Evolutionary conservation across 495 filamentous ascomycete species (phyloP).

Genomic region (Penicillium herquei): DNA sequence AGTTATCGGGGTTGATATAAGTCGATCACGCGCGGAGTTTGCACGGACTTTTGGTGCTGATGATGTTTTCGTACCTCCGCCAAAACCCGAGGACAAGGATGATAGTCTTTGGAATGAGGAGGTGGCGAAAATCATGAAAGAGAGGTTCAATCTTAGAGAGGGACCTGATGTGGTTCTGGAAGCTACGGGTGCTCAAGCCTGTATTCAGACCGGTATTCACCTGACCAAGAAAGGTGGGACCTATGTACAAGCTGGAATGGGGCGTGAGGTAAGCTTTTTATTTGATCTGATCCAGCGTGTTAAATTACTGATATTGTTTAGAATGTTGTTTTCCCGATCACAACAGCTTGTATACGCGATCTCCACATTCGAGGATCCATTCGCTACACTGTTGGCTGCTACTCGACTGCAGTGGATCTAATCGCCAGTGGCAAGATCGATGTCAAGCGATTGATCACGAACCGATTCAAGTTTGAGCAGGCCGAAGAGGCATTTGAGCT

Average conservation of each 20-base stretch:
- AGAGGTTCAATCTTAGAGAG: constrained; percentile 37
- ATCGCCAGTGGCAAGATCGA: constrained; percentile 63
- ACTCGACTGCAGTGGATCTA: constrained; percentile 70
- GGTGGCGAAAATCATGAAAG: constrained; percentile 56
- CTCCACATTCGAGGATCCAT: constrained; percentile 78
- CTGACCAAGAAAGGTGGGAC: constrained; percentile 68
- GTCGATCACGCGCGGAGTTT: constrained; percentile 65
- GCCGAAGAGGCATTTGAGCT: constrained; percentile 79
- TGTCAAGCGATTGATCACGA: constrained; percentile 70
- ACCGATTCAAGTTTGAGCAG: constrained; percentile 66
- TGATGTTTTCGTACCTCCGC: constrained; percentile 58
- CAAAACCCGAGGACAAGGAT: constrained; percentile 10
- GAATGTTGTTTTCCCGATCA: constrained; percentile 80
- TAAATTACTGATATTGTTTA: constrained; percentile 1
- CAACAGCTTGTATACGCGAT: constrained; percentile 79
- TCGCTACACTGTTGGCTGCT: constrained; percentile 78
- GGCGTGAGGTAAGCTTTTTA: constrained; percentile 55
- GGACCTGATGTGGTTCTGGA: constrained; percentile 83
- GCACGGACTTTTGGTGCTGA: constrained; percentile 66
- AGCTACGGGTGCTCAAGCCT: constrained; percentile 75
- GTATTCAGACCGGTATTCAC: constrained; percentile 72
- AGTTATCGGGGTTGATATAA: constrained; percentile 77
- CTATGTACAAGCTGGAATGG: constrained; percentile 87
- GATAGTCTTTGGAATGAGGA: constrained; percentile 57
- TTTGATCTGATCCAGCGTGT: background rate